These are phyloP conservation scores for Scleroderma bovista DNA, from an alignment of 768 basidiomycete genomes.

Conservation along the genomic window DNA sequence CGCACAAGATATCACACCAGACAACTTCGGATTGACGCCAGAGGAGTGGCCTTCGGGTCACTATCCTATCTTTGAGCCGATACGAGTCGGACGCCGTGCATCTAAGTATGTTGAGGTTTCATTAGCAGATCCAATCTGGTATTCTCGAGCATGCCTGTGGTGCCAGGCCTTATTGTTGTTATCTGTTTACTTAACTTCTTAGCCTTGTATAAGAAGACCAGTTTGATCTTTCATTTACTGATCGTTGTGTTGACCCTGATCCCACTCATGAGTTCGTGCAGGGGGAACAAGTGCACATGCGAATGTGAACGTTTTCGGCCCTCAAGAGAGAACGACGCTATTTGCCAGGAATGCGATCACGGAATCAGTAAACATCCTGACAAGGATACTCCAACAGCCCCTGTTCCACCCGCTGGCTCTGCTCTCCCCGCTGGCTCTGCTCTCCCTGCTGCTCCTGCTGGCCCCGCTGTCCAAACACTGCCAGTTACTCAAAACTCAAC, in stretches of 20 bases:
- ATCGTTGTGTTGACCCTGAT: neutral
- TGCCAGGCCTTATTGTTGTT: constrained; percentile 7
- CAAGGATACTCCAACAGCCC: neutral
- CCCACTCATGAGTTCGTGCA: neutral
- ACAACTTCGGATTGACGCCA: constrained; percentile 9
- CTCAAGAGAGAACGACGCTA: neutral
- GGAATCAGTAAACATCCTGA: neutral
- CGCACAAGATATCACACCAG: constrained; percentile 1
- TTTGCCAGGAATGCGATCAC: neutral
- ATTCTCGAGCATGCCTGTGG: constrained; percentile 7
- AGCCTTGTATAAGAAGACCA: neutral
- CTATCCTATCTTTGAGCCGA: constrained; percentile 10
- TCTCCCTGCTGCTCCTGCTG: neutral
- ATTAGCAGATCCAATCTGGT: constrained; percentile 9
- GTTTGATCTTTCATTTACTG: too few species aligned
- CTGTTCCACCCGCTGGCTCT: neutral
- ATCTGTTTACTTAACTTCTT: neutral
- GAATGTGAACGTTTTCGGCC: neutral
- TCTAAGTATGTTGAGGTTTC: constrained; percentile 4
- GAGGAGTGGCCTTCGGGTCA: constrained; percentile 11
- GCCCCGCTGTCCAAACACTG: too few species aligned
- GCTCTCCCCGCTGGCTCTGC: neutral
- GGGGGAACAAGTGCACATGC: neutral
- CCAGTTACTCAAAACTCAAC: too few species aligned
- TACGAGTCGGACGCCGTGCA: neutral